Percentiles rank a stretch among this genome's conserved stretches.
Conservation (phyloP, 306 rosid genomes). For the Aeschynomene evenia region DNA sequence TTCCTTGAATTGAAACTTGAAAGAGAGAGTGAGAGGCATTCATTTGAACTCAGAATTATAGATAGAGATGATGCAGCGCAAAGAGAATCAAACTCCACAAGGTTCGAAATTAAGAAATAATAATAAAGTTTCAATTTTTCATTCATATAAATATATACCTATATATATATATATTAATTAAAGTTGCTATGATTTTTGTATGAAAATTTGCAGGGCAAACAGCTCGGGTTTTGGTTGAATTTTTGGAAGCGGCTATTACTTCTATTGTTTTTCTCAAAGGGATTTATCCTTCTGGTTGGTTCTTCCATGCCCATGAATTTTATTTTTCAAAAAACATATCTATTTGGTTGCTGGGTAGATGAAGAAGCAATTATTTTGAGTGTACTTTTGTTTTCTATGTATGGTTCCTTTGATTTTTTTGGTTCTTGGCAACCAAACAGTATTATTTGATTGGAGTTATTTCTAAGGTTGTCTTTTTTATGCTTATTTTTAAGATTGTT, state of each 20-base stretch:
- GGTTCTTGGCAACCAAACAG: neutral
- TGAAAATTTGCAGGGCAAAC: slow-evolving; percentile 50
- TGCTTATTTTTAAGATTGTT: neutral
- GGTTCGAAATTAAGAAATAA: slow-evolving; percentile 45
- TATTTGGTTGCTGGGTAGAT: slow-evolving; percentile 30
- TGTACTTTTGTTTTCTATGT: too few relatives aligned
- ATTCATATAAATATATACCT: neutral
- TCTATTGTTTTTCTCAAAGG: slow-evolving; percentile 78
- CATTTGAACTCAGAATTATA: neutral
- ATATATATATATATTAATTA: neutral
- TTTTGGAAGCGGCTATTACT: slow-evolving; percentile 79
- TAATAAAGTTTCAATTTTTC: neutral
- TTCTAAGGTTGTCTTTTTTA: neutral
- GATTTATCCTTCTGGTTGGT: slow-evolving; percentile 77
- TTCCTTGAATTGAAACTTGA: neutral
- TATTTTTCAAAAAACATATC: too few relatives aligned
- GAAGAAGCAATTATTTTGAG: neutral
- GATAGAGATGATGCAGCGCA: slow-evolving; percentile 50
- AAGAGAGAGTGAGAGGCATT: too few relatives aligned
- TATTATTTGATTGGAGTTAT: neutral
- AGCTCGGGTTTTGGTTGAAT: slow-evolving; percentile 68
- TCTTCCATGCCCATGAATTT: slow-evolving; percentile 7
- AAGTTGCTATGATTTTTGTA: neutral
- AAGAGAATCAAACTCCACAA: slow-evolving; percentile 53
- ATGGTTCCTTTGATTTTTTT: neutral